These are phyloP conservation scores for Botryosphaeria dothidea DNA, from an alignment of 2,329 filamentous ascomycete genomes.

Conservation along the genomic window DNA sequence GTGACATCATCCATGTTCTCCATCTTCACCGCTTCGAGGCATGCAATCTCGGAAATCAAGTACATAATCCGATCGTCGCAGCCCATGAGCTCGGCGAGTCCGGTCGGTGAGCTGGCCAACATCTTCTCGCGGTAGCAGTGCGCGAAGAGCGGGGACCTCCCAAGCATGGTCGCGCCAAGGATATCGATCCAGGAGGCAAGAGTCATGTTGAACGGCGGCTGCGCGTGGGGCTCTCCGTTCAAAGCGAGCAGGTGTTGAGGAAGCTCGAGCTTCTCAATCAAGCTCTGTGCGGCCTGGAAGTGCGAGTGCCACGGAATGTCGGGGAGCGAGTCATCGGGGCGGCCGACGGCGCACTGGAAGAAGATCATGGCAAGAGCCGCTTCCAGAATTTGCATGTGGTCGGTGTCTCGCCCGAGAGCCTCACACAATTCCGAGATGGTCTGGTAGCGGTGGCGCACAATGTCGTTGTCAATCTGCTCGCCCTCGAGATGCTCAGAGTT, in stretches of 20 bases:
- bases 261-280: constrained; percentile 83
- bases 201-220: constrained; percentile 92
- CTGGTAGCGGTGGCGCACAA: constrained; percentile 86
- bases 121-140: constrained; percentile 97
- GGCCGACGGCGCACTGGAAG: constrained; percentile 89
- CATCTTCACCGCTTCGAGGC: constrained; percentile 83
- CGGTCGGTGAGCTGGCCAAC: constrained; percentile 64
- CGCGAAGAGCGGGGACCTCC: constrained; percentile 81
- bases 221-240: constrained; percentile 58
- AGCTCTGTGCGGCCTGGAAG: constrained; percentile 84
- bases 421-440: constrained; percentile 86
- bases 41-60: constrained; percentile 94
- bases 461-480: constrained; percentile 82
- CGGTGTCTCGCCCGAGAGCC: constrained; percentile 73
- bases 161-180: constrained; percentile 88
- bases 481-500: constrained; percentile 65
- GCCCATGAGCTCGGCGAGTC: constrained; percentile 91
- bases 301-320: constrained; percentile 98
- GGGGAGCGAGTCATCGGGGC: constrained; percentile 78
- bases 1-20: constrained; percentile 78
- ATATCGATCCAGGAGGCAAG: constrained; percentile 96
- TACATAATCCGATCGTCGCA: constrained; percentile 98
- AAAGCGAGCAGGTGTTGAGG: constrained; percentile 64
- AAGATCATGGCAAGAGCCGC: constrained; percentile 94
- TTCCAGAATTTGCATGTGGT: constrained; percentile 87